Evolutionary conservation across 2,329 filamentous ascomycete genomes (phyloP), one percentile per base, ranked within the genome.

Genomic region (Lasiodiplodia hormozganensis): DNA sequence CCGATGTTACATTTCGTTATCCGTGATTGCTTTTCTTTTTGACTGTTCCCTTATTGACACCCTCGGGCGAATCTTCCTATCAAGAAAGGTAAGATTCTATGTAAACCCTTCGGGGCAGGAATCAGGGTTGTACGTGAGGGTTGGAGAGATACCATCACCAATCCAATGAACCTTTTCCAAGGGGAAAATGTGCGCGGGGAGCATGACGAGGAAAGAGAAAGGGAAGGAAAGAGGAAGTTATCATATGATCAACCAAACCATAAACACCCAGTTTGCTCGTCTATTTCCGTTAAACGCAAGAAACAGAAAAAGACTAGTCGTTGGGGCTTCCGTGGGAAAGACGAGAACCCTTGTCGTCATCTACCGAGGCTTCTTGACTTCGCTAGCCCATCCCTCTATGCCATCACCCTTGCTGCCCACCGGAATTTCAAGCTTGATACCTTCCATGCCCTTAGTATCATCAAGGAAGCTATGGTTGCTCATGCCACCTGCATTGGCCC

Each of bases 401-500:
- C 93, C 94, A 69, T 97, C 95, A 1, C 95, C 95, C 69, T 89
- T 89, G 71, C 90, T 93, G 7, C 94, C 94, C 0, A 96, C 92
- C 58, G 89, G 83, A 38, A 97, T 85, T 18, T 91, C 88, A 70
- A 97, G 86, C 77, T 88, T 89, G 68, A 95, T 82, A 12, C 86
- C 87, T 74, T 94, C 90, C 94, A 99, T 98, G 8, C 94, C 95
- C 40, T 91, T 90, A 3, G 94, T 94, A 72, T 94, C 92, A 70
- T 92, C 89, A 72, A 98, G 81, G 87, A 95, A 98, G 6, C 84
- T 78, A 74, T 97, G 93, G 7, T 91, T 90, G 4, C 92, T 90
- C 96, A 98, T 98, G 6, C 96, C 96, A 43, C 96, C 96, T 0
- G 96, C 96, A 77, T 98, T 99, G 12, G 96, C 96, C 51, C 96